Evolutionary conservation across 2,329 filamentous ascomycete species (phyloP), one percentile per base, ranked within the genome.

Genomic region (Nemania sp.): DNA sequence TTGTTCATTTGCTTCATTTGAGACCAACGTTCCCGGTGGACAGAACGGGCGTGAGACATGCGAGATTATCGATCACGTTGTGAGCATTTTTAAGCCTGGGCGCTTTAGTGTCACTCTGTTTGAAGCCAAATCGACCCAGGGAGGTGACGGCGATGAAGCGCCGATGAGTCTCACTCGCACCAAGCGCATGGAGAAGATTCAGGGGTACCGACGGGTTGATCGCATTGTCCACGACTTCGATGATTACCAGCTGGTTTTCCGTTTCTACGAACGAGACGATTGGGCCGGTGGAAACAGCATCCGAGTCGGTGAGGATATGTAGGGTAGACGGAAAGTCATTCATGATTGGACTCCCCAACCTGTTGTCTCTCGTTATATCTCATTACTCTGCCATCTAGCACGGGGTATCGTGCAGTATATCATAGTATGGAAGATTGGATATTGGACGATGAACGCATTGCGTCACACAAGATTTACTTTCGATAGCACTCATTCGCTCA

Each of bases 191-290:
- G 93, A 98, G 71, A 82, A 82, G 52, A 90, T 99, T 68, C 82
- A 86, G 62, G 95, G 95, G 1, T 99, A 99, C 75, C 86, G 90
- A 62, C 87, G 95, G 18, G 85, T 97, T 54, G 95, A 99, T 75
- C 89, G 93, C 56, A 97, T 99, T 67, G 92, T 99, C 52, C 95
- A 99, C 76, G 93, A 98, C 72, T 88, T 99, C 69, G 94, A 99
- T 73, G 95, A 96, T 54, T 99, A 99, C 73, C 93, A 98, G 75
- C 82, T 99, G 39, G 90, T 99, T 47, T 99, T 99, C 80, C 87
- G 94, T 60, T 97, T 96, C 81, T 99, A 96, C 73, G 93, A 98
- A 80, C 87, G 91, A 61, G 87, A 96, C 67, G 94, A 90, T 70
- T 98, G 85, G 84, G 74, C 77, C 49, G 83, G 83, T 11, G 78